These are phyloP conservation scores for Leishmania lainsoni DNA, from an alignment of 208 protist genomes.

Conservation along the genomic window DNA sequence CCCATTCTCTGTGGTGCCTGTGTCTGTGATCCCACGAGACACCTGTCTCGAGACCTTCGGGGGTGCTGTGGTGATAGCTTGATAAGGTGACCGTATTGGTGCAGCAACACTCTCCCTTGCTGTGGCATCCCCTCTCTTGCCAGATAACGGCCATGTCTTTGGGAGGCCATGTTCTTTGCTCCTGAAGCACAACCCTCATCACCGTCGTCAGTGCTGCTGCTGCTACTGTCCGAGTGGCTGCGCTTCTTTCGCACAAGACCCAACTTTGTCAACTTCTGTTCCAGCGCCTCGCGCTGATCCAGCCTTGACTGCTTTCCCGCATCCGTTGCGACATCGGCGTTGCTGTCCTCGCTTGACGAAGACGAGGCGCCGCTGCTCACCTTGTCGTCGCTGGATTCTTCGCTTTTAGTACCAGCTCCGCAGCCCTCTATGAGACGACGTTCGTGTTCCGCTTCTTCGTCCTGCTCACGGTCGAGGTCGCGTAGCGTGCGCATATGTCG, in stretches of 20 bases:
- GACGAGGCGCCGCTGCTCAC: neutral
- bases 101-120: neutral
- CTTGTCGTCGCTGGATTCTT: neutral
- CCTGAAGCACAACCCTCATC: neutral
- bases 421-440: conserved; percentile 17
- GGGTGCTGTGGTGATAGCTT: neutral
- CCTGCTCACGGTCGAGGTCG: conserved; percentile 61
- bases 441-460: conserved; percentile 39
- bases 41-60: neutral
- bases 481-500: conserved; percentile 76
- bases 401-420: neutral
- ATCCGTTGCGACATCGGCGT: neutral
- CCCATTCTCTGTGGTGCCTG: neutral
- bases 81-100: neutral
- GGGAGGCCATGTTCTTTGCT: neutral
- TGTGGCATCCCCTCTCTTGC: neutral
- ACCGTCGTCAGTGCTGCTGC: conserved; percentile 19
- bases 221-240: conserved; percentile 12
- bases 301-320: conserved; percentile 11
- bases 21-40: neutral
- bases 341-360: neutral
- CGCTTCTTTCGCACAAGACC: conserved; percentile 9
- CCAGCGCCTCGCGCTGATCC: conserved; percentile 3
- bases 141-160: neutral
- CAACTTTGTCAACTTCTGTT: conserved; percentile 15